Base-by-base conservation (phyloP, 345 rosid genomes). In the Tarenaya hassleriana region DNA sequence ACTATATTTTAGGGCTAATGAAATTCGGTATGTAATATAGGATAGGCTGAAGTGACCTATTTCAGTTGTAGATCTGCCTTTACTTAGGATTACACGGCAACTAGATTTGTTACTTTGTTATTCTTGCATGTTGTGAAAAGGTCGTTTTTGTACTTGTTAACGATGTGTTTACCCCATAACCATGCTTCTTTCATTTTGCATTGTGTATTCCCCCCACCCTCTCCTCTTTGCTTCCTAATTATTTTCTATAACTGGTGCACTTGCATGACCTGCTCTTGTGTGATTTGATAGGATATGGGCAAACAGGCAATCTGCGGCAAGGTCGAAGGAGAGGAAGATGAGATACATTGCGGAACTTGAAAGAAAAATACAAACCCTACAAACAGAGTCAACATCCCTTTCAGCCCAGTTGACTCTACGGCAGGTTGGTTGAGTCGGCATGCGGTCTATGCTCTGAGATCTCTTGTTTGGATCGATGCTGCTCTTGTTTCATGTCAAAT, bases 301-400 rank as follows among this genome's bases (percentile, higher is more conserved):
- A 5, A 89, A 89, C 51, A 78, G 97, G 78, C 98, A 90, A 68
- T 90, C 98, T 1, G 98, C 98, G 9, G 98, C 96, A 19, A 73
- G 96, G 68, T 91, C 96, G 29, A 91, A 91, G 78, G 96, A 91
- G 73, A 77, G 96, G 73, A 91, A 91, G 75, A 84, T 86, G 82
- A 77, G 95, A 31, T 87, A 87, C 72, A 91, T 87, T 58, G 79
- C 83, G 35, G 98, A 91, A 73, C 94, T 91, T 34, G 98, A 91
- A 60, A 67, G 86, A 67, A 91, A 91, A 76, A 82, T 91, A 29
- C 91, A 84, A 66, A 82, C 87, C 21, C 67, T 91, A 61, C 96
- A 91, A 71, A 77, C 89, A 31, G 98, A 91, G 59, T 92, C 98
- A 15, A 82, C 98, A 16, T 70, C 98, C 41, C 75, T 91, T 69